Conservation (phyloP, 352 stramenopile species). For the Lagenidium giganteum region DNA sequence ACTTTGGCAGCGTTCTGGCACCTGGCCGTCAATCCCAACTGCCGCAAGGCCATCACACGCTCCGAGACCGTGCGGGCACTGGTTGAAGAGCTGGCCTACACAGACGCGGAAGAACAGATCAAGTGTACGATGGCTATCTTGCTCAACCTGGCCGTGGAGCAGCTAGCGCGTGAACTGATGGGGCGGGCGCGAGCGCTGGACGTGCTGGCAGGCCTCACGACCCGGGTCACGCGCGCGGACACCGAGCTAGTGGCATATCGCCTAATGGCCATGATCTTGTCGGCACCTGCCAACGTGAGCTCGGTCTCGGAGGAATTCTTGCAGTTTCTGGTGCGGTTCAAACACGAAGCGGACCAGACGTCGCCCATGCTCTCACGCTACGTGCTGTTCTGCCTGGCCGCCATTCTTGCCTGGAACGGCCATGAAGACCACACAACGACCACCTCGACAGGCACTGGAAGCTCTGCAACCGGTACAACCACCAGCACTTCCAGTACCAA, state of each 20-base stretch:
- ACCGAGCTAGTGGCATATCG: constrained; percentile 31
- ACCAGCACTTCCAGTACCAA: no score
- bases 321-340: constrained; percentile 46
- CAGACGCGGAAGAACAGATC: constrained; percentile 24
- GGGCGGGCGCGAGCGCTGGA: constrained; percentile 28
- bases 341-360: constrained; percentile 14
- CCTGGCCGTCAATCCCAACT: constrained; percentile 42
- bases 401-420: constrained; percentile 59
- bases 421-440: constrained; percentile 7
- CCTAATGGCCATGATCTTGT: constrained; percentile 52
- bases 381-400: constrained; percentile 53
- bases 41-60: constrained; percentile 39
- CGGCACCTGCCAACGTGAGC: constrained; percentile 34
- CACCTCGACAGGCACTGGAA: neutral
- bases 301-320: constrained; percentile 40
- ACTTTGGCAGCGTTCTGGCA: constrained; percentile 44
- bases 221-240: neutral
- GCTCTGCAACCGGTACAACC: no score
- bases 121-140: constrained; percentile 36
- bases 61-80: constrained; percentile 38
- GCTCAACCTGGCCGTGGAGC: constrained; percentile 24
- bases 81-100: constrained; percentile 32
- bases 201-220: constrained; percentile 26
- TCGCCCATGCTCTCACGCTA: constrained; percentile 30
- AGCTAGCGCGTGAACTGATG: constrained; percentile 34